Base-by-base conservation (phyloP, 1,284 basidiomycete genomes). In the Marasmius sp. region DNA sequence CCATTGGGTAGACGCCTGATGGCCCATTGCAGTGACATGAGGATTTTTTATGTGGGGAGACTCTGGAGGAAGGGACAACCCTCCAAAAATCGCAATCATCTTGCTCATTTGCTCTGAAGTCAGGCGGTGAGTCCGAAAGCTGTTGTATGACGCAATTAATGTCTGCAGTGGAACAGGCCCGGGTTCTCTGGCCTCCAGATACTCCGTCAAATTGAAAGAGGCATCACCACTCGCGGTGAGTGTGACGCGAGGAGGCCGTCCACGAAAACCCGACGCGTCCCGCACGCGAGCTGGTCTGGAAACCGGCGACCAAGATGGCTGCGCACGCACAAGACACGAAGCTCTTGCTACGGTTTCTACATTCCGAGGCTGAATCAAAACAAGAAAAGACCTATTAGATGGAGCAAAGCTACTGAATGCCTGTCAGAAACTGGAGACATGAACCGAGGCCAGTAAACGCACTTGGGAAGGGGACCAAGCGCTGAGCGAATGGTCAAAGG, bases 401-500 rank as follows among this genome's bases (percentile, higher is more conserved):
- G 27, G 27, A 27, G 27, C 9, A 20, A 10, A 49, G 52, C 41
- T n/a, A 20, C 14, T 10, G 14, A 33, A 22, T 33, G 16, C 10
- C 38, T 51, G 57, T 22, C 55, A 64, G 47, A 70, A 65, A 22
- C 60, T 16, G 6, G 57, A 3, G 57, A n/a, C 27, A 6, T 20
- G 10, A 41, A 22, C 22, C n/a, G 57, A 45, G 27, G 27, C 64
- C 59, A 49, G 57, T 55, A 33, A 39, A 53, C 62, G 61, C 61
- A 43, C 60, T 58, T 56, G 41, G 50, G 37, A 62, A 65, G 66
- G 57, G 62, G 64, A 62, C 71, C 74, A 68, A 72, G 69, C 71
- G 72, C 64, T 57, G 63, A 65, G 68, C 68, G 72, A 71, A 75
- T 71, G 74, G 75, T 72, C 68, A 72, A 72, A 70, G 70, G 74